Conservation (phyloP, 805 yeast species). For the Lachancea nothofagi region DNA sequence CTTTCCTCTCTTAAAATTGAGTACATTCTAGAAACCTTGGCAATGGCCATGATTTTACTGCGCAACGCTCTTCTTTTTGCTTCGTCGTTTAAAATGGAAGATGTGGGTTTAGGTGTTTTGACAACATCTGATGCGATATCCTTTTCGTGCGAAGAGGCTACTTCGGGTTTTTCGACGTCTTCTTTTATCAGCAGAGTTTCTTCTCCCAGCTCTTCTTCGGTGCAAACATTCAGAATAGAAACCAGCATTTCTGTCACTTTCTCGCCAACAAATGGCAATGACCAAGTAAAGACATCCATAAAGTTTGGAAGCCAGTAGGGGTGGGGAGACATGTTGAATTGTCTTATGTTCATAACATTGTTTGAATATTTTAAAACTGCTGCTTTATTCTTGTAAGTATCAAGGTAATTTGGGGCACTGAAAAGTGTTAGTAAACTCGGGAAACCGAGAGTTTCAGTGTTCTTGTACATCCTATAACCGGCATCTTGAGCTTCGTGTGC, state of each 20-base stretch:
- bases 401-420: constrained; percentile 93
- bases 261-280: constrained; percentile 94
- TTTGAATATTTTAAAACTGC: constrained; percentile 89
- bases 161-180: constrained; percentile 32
- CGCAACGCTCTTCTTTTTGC: constrained; percentile 52
- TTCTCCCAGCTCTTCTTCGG: constrained; percentile 87
- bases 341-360: constrained; percentile 91
- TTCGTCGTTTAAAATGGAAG: constrained; percentile 26
- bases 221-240: constrained; percentile 84
- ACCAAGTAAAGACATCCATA: constrained; percentile 97
- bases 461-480: constrained; percentile 90
- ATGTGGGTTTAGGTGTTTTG: constrained; percentile 3
- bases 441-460: constrained; percentile 77
- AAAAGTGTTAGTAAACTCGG: constrained; percentile 88
- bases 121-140: constrained; percentile 2
- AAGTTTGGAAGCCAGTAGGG: constrained; percentile 96
- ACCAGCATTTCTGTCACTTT: constrained; percentile 91
- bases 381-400: constrained; percentile 88
- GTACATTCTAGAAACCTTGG: constrained; percentile 92
- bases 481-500: constrained; percentile 99
- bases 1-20: constrained; percentile 81
- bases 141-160: constrained; percentile 14
- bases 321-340: constrained; percentile 87
- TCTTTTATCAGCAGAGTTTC: constrained; percentile 51
- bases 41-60: constrained; percentile 90